Conservation (phyloP, 768 basidiomycete genomes). For the Lactarius sanguifluus region DNA sequence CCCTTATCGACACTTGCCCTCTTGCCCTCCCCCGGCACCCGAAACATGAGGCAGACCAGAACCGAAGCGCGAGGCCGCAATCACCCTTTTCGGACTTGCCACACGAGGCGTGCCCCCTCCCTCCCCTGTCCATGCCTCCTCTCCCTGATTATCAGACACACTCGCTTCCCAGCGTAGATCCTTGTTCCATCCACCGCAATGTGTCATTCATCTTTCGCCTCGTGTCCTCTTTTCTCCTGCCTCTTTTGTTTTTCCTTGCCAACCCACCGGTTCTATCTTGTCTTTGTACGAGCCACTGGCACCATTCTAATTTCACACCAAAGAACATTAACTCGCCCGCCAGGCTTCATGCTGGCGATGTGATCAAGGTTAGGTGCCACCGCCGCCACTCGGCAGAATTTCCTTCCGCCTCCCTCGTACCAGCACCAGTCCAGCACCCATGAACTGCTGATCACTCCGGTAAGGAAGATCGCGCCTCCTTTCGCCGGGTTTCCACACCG, state of each 20-base stretch:
- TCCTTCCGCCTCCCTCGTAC: slow-evolving; percentile 5
- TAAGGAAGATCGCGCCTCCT: slow-evolving; percentile 10
- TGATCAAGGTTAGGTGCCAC: slow-evolving; percentile 26
- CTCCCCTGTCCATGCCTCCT: slow-evolving; percentile 8
- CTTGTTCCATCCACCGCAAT: slow-evolving; percentile 17
- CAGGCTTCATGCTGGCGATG: slow-evolving; percentile 17
- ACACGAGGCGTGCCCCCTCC: slow-evolving; percentile 17
- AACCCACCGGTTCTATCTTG: slow-evolving; percentile 17
- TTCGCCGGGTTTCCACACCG: slow-evolving; percentile 12
- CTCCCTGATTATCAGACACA: background rate
- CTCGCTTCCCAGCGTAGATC: slow-evolving; percentile 13
- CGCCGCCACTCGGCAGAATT: slow-evolving; percentile 12
- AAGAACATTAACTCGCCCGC: slow-evolving; percentile 13
- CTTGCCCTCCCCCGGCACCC: slow-evolving; percentile 15
- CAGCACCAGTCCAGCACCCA: slow-evolving; percentile 18
- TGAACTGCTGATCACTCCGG: slow-evolving; percentile 21
- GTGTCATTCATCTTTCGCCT: slow-evolving; percentile 10
- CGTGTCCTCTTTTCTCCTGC: slow-evolving; percentile 11
- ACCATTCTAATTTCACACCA: slow-evolving; percentile 15
- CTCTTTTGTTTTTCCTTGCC: slow-evolving; percentile 13
- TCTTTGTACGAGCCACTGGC: slow-evolving; percentile 6
- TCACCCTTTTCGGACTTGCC: slow-evolving; percentile 16
- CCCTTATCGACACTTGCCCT: background rate
- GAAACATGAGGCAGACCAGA: slow-evolving; percentile 26
- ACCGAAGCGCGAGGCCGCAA: slow-evolving; percentile 26